phyloP scores from a whole-genome alignment of 2,329 filamentous ascomycete species.

The Sclerotinia borealis region DNA sequence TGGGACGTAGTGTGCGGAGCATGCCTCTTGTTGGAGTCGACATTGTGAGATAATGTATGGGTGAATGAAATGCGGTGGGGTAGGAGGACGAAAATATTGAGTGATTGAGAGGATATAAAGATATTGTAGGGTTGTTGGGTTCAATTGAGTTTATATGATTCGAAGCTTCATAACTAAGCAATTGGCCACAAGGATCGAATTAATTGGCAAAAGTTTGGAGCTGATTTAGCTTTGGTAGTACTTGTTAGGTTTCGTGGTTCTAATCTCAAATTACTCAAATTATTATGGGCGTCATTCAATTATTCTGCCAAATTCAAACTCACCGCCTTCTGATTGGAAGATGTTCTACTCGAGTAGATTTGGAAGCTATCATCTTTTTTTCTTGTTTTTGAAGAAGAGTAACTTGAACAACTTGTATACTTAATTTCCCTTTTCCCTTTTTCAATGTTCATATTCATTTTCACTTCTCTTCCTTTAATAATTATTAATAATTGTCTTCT shows the following conservation, averaged over 20 bases:
- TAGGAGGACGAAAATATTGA: not conserved
- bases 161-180: not conserved
- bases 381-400: not conserved
- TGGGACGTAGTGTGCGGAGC: constrained; percentile 22
- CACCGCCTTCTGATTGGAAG: not conserved
- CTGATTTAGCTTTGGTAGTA: not conserved
- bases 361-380: not conserved
- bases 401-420: not conserved
- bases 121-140: not conserved
- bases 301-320: not conserved
- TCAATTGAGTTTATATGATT: not conserved
- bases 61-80: not conserved
- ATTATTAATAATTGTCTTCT: not conserved
- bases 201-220: not conserved
- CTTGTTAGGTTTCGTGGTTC: not conserved
- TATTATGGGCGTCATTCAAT: not conserved
- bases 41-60: constrained; percentile 16
- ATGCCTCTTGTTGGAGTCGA: constrained; percentile 17
- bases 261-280: not conserved
- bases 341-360: not conserved
- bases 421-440: not conserved
- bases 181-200: not conserved
- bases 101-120: not conserved
- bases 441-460: not conserved
- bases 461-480: not conserved